A percentile compares a stretch with the other conserved stretches of the same genome.
These are phyloP conservation scores for Angophora floribunda DNA, from an alignment of 345 rosid species.

Conservation along the genomic window DNA sequence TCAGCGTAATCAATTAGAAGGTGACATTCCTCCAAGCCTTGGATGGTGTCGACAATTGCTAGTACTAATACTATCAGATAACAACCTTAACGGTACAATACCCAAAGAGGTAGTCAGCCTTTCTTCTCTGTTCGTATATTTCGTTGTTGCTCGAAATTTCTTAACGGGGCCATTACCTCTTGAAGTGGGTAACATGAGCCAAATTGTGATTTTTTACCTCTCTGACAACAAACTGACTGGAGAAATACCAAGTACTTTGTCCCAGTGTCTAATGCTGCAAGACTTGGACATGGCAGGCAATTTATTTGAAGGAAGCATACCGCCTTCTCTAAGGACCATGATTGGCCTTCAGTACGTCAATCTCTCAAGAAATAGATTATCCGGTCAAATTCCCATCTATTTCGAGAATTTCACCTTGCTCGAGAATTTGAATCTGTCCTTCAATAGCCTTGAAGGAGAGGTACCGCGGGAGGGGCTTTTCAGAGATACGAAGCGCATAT, in stretches of 20 bases:
- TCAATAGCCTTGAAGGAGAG: neutral
- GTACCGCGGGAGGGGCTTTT: neutral
- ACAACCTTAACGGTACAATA: neutral
- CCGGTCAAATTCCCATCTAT: no score
- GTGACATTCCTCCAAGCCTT: neutral
- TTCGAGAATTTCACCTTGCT: neutral
- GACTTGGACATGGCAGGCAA: neutral
- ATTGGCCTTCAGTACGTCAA: no score
- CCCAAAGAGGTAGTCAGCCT: neutral
- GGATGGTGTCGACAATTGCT: neutral
- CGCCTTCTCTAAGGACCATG: no score
- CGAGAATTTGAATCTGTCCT: fast-evolving
- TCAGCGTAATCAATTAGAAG: fast-evolving
- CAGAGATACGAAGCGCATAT: neutral
- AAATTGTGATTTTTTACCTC: neutral
- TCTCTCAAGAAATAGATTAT: no score
- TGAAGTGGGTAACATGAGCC: neutral
- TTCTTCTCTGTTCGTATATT: neutral
- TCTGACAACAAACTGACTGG: neutral
- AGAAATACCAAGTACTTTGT: neutral
- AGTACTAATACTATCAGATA: fast-evolving
- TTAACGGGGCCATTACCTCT: neutral
- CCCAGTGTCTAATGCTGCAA: neutral
- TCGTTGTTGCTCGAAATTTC: neutral
- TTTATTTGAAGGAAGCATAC: no score